Conservation (phyloP, 2,329 filamentous ascomycete species). For the Pestalotiopsis sp. region DNA sequence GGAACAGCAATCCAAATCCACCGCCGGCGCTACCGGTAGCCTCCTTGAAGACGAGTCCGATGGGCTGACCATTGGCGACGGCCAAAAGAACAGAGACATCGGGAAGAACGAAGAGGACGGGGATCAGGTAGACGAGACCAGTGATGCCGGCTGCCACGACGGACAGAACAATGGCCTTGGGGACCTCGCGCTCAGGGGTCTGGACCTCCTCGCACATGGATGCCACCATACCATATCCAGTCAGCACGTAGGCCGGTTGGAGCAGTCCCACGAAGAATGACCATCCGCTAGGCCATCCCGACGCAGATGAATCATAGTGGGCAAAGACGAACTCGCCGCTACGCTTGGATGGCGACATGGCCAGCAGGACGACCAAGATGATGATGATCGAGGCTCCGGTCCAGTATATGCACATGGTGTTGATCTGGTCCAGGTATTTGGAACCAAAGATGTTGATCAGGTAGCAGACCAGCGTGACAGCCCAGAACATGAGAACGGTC, state of each 20-base stretch:
- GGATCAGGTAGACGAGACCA: slow-evolving; percentile 69
- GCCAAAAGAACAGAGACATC: slow-evolving; percentile 64
- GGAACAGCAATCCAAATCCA: slow-evolving; percentile 75
- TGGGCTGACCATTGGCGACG: slow-evolving; percentile 74
- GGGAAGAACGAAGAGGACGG: slow-evolving; percentile 76
- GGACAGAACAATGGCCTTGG: slow-evolving; percentile 71
- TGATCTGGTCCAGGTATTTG: slow-evolving; percentile 65
- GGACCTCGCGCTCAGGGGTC: slow-evolving; percentile 68
- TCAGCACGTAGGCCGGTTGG: slow-evolving; percentile 65
- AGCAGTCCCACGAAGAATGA: slow-evolving; percentile 73
- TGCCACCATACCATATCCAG: slow-evolving; percentile 72
- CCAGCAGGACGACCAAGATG: slow-evolving; percentile 53
- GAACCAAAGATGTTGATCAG: slow-evolving; percentile 66
- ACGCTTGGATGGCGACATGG: slow-evolving; percentile 59
- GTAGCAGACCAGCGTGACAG: slow-evolving; percentile 67
- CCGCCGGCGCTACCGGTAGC: slow-evolving; percentile 73
- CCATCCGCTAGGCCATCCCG: slow-evolving; percentile 71
- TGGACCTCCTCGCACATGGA: slow-evolving; percentile 75
- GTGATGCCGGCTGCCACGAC: slow-evolving; percentile 57
- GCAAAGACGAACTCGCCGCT: slow-evolving; percentile 67
- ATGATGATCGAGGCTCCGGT: slow-evolving; percentile 63
- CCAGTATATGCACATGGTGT: slow-evolving; percentile 76
- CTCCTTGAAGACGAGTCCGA: slow-evolving; percentile 74
- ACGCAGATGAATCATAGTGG: slow-evolving; percentile 66
- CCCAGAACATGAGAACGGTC: slow-evolving; percentile 73